phyloP scores from a whole-genome alignment of 257 asterid species.

The Salvia splendens region DNA sequence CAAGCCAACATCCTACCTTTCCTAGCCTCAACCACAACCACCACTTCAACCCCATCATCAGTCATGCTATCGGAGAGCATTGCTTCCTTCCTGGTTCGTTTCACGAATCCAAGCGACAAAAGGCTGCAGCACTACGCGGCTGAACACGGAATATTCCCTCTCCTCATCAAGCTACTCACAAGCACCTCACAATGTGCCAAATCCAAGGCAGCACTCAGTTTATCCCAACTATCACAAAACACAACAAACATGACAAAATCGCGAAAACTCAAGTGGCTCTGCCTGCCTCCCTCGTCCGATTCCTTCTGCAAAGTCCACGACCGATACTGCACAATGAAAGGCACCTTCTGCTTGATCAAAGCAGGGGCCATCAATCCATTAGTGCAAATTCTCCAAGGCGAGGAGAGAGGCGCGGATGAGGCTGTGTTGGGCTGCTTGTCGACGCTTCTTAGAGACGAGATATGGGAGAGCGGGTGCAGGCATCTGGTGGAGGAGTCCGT shows the following conservation, averaged over 20 bases:
- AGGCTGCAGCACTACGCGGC: slow-evolving; percentile 64
- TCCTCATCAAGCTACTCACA: slow-evolving; percentile 58
- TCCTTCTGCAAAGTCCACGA: slow-evolving; percentile 61
- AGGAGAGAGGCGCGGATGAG: slow-evolving; percentile 63
- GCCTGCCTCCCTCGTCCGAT: slow-evolving; percentile 48
- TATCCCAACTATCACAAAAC: slow-evolving; percentile 72
- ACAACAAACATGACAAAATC: slow-evolving; percentile 49
- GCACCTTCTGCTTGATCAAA: slow-evolving; percentile 70
- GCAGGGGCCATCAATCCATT: slow-evolving; percentile 57
- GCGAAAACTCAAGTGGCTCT: slow-evolving; percentile 64
- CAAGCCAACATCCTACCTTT: slow-evolving; percentile 49
- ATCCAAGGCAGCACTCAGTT: slow-evolving; percentile 58
- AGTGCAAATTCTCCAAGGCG: slow-evolving; percentile 50
- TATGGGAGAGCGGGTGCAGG: slow-evolving; percentile 69
- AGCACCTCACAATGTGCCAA: slow-evolving; percentile 48
- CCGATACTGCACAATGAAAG: slow-evolving; percentile 52
- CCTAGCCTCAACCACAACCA: slow-evolving; percentile 42
- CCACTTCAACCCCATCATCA: slow-evolving; percentile 35
- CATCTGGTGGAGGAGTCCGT: slow-evolving; percentile 50
- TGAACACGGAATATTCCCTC: slow-evolving; percentile 53
- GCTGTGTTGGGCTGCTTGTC: slow-evolving; percentile 59
- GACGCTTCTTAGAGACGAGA: slow-evolving; percentile 65
- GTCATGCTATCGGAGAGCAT: slow-evolving; percentile 52
- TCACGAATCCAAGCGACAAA: slow-evolving; percentile 63
- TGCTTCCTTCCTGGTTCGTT: slow-evolving; percentile 57